A percentile compares a stretch with the other conserved stretches of the same genome.
phyloP scores from a whole-genome alignment of 2,329 filamentous ascomycete species.

The Monilinia aucupariae region DNA sequence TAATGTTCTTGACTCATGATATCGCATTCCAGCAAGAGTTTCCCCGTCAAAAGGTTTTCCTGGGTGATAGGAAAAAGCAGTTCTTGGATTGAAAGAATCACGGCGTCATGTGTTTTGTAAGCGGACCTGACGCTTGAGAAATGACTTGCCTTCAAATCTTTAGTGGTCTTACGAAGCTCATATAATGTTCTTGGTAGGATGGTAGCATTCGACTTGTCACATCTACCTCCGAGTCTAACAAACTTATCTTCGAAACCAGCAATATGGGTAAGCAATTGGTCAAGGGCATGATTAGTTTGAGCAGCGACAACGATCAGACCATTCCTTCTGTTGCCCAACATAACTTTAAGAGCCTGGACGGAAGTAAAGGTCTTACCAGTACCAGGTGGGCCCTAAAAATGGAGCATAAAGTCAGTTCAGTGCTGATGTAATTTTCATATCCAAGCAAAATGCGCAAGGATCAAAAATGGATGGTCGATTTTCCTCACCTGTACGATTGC shows the following conservation, averaged over 20 bases:
- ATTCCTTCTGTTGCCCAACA: conserved; percentile 57
- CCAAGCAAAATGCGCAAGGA: not conserved
- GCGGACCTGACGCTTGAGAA: not conserved
- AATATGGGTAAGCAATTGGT: conserved; percentile 60
- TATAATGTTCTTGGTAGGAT: conserved; percentile 64
- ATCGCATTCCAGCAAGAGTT: conserved; percentile 47
- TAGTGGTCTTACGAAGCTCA: conserved; percentile 45
- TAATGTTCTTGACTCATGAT: conserved; percentile 60
- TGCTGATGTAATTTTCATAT: conserved; percentile 37
- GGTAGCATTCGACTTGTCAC: conserved; percentile 43
- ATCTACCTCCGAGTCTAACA: conserved; percentile 46
- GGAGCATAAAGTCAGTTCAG: not conserved
- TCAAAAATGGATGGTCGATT: not conserved
- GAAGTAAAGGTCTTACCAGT: conserved; percentile 81
- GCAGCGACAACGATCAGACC: conserved; percentile 73
- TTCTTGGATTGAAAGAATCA: not conserved
- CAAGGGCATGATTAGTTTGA: conserved; percentile 86
- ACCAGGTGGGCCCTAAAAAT: conserved; percentile 58
- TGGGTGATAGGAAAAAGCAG: conserved; percentile 15
- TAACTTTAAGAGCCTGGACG: conserved; percentile 60
- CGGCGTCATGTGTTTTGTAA: not conserved
- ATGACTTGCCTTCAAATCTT: conserved; percentile 29
- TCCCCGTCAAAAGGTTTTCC: conserved; percentile 46
- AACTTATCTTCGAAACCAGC: conserved; percentile 54
- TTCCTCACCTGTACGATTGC: conserved; percentile 61